These are phyloP conservation scores for Fistulinella cinereoalba DNA, from an alignment of 1,284 basidiomycete species.

Conservation along the genomic window DNA sequence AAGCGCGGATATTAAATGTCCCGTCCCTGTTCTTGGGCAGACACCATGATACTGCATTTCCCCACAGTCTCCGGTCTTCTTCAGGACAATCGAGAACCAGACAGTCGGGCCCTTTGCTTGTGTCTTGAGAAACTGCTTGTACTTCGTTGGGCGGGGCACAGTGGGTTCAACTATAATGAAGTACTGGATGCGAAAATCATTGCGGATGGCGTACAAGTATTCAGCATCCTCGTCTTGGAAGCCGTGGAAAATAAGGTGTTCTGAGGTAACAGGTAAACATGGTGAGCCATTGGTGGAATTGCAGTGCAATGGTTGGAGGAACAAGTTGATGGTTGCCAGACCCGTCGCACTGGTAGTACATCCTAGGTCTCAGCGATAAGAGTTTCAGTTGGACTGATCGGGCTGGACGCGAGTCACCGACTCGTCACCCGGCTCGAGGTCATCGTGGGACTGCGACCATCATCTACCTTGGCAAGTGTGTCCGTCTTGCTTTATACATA, in stretches of 20 bases:
- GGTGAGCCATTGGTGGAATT: no score
- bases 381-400: no score
- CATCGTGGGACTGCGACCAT: no score
- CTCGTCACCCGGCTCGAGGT: no score
- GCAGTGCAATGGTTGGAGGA: no score
- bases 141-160: conserved; percentile 24
- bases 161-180: conserved; percentile 28
- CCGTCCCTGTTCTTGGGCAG: conserved; percentile 29
- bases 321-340: no score
- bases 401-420: no score
- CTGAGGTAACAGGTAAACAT: no score
- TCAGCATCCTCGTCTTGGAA: conserved; percentile 26
- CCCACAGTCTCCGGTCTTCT: conserved; percentile 32
- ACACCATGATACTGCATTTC: conserved; percentile 25
- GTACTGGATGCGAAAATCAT: conserved; percentile 28
- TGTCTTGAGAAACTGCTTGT: conserved; percentile 22
- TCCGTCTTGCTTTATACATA: no score
- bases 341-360: no score
- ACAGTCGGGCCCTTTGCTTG: conserved; percentile 27
- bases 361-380: no score
- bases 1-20: conserved; percentile 21
- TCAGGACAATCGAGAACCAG: conserved; percentile 29
- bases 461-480: no score
- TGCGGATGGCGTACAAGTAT: conserved; percentile 24
- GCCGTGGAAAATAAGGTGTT: conserved; percentile 13